These are phyloP conservation scores for Trichoderma sp. DNA, from an alignment of 2,329 filamentous ascomycete species.

Conservation along the genomic window DNA sequence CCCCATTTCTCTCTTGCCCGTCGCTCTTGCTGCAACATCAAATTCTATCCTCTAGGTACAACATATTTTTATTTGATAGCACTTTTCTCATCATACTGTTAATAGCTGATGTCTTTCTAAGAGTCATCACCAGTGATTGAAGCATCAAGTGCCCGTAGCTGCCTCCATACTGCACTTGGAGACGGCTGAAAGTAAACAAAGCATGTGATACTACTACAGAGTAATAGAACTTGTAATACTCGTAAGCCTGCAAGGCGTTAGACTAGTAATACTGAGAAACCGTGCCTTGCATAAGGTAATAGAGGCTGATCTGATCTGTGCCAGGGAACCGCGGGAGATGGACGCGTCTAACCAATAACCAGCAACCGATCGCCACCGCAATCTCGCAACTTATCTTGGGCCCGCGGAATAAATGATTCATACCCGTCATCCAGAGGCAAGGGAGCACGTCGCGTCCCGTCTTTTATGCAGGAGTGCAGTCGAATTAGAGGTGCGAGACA, in stretches of 20 bases:
- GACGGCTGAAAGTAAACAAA: neutral
- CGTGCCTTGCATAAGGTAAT: neutral
- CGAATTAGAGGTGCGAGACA: neutral
- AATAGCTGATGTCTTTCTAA: neutral
- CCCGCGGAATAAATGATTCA: neutral
- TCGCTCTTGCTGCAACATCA: neutral
- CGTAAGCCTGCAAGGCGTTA: neutral
- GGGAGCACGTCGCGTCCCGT: neutral
- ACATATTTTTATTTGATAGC: neutral
- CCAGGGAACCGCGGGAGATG: neutral
- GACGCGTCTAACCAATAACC: neutral
- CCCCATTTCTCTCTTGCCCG: neutral
- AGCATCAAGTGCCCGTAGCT: neutral
- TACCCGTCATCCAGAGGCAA: neutral
- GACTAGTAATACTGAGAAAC: neutral
- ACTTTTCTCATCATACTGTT: neutral
- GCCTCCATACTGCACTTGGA: neutral
- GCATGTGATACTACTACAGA: neutral
- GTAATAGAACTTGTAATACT: neutral
- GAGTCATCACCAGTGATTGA: neutral
- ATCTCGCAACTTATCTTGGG: neutral
- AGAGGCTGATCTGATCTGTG: neutral
- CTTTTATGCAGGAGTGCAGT: neutral
- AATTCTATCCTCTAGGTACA: neutral
- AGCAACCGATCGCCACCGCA: neutral